Percentiles rank a stretch among this genome's conserved stretches.
phyloP scores from a whole-genome alignment of 176 grass and related monocot genomes.

The Oryza nivara region DNA sequence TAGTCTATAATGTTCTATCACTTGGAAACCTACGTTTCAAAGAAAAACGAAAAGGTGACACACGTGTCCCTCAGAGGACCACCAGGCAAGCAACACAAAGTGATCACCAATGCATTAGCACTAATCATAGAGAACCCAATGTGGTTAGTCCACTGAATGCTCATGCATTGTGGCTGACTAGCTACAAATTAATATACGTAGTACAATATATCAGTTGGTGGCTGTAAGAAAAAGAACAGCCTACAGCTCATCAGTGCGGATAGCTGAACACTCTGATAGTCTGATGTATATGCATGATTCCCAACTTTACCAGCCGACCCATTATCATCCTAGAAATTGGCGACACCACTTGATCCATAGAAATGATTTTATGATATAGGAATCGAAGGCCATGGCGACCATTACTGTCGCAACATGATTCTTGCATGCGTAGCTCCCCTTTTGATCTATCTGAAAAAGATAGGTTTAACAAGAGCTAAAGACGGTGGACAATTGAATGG shows the following conservation, averaged over 20 bases:
- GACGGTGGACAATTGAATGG: slow-evolving; percentile 3
- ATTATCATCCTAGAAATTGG: slow-evolving; percentile 28
- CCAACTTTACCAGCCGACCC: slow-evolving; percentile 28
- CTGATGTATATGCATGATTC: background rate
- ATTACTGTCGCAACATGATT: background rate
- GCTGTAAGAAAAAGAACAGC: background rate
- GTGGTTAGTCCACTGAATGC: background rate
- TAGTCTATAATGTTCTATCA: background rate
- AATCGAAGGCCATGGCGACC: background rate
- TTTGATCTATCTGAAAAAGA: slow-evolving; percentile 24
- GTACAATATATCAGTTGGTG: background rate
- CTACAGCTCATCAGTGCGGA: background rate
- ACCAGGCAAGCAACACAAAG: slow-evolving; percentile 10
- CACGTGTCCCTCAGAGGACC: slow-evolving; percentile 14
- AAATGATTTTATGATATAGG: slow-evolving; percentile 4
- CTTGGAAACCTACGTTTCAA: background rate
- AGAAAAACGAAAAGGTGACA: background rate
- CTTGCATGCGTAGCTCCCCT: background rate
- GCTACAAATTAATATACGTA: background rate
- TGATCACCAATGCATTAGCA: background rate
- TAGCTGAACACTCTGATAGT: slow-evolving; percentile 14
- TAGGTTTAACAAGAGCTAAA: slow-evolving; percentile 22
- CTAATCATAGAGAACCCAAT: background rate
- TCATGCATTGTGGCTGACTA: background rate
- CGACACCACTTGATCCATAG: slow-evolving; percentile 34